phyloP scores from a whole-genome alignment of 768 basidiomycete species.

The Butyriboletus loyo region DNA sequence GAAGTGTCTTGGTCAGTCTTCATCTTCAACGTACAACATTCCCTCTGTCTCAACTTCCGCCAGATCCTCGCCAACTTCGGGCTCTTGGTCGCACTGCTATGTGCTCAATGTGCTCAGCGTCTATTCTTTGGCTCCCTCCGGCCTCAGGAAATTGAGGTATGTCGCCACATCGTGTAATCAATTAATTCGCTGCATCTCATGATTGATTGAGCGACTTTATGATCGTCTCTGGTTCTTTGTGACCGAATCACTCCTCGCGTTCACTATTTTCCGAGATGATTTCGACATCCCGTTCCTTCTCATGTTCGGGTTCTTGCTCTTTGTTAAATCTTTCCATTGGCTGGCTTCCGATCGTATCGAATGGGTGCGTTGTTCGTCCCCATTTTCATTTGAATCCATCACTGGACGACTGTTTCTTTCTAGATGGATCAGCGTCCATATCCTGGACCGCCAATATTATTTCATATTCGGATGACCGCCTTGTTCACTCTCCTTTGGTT shows the following conservation, averaged over 20 bases:
- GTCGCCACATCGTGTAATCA: conserved; percentile 16
- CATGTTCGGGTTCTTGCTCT: conserved; percentile 93
- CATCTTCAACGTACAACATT: background rate
- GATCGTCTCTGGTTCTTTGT: conserved; percentile 97
- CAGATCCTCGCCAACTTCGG: conserved; percentile 92
- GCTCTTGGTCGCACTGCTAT: conserved; percentile 69
- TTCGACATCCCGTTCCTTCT: conserved; percentile 90
- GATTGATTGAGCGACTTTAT: conserved; percentile 76
- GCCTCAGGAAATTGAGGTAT: conserved; percentile 87
- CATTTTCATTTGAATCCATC: background rate
- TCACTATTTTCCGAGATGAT: conserved; percentile 96
- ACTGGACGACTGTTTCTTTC: conserved; percentile 4
- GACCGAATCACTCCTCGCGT: conserved; percentile 92
- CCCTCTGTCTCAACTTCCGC: background rate
- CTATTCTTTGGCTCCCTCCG: conserved; percentile 91
- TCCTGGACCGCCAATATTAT: conserved; percentile 76
- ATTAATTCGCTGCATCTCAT: background rate
- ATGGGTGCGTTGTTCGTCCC: conserved; percentile 60
- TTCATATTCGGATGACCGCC: conserved; percentile 78
- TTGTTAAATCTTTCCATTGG: conserved; percentile 99
- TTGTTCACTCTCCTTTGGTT: conserved; percentile 74
- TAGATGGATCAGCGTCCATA: conserved; percentile 98
- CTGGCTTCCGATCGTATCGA: conserved; percentile 92
- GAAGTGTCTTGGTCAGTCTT: conserved; percentile 79
- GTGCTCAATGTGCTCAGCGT: conserved; percentile 74